A percentile compares a stretch with the other conserved stretches of the same genome.
Evolutionary conservation across 2,329 filamentous ascomycete species (phyloP).

Genomic region (Diplodia sapinea): DNA sequence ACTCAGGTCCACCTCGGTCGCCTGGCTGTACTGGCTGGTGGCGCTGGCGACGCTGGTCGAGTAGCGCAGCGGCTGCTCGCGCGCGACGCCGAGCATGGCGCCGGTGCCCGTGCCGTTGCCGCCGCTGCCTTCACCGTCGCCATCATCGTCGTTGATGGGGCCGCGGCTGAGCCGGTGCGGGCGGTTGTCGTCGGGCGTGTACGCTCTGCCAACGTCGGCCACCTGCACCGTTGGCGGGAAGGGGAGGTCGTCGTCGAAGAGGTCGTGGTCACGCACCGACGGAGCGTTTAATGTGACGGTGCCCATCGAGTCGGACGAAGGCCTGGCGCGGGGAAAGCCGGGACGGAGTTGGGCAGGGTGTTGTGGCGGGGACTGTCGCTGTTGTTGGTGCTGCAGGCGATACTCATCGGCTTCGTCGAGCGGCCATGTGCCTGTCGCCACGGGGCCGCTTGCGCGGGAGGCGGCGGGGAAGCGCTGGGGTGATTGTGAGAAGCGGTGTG

Average conservation of each 20-base stretch:
- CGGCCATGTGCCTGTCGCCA: background rate
- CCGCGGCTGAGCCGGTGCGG: slow-evolving; percentile 5
- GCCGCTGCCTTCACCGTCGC: background rate
- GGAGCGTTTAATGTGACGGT: slow-evolving; percentile 5
- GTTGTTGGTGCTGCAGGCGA: slow-evolving; percentile 1
- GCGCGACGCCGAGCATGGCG: background rate
- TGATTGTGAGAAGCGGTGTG: slow-evolving; percentile 14
- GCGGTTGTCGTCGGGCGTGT: slow-evolving; percentile 22
- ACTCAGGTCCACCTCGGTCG: slow-evolving; percentile 10
- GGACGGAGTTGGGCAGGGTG: slow-evolving; percentile 6
- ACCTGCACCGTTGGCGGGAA: background rate
- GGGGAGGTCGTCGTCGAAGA: background rate
- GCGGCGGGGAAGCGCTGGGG: slow-evolving; percentile 3
- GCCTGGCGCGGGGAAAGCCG: slow-evolving; percentile 1
- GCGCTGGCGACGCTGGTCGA: background rate
- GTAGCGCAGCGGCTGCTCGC: background rate
- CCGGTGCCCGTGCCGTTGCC: background rate
- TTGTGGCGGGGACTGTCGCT: slow-evolving; percentile 5
- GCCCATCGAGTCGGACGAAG: slow-evolving; percentile 11
- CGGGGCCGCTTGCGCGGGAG: background rate
- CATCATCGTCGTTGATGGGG: background rate
- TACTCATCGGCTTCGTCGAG: slow-evolving; percentile 9
- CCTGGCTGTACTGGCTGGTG: slow-evolving; percentile 11
- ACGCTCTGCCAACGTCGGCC: background rate
- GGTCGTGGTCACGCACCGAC: no score